A percentile compares a stretch with the other conserved stretches of the same genome.
Evolutionary conservation across 2,329 filamentous ascomycete genomes (phyloP).

Genomic region (Exophiala lecanii-corni): DNA sequence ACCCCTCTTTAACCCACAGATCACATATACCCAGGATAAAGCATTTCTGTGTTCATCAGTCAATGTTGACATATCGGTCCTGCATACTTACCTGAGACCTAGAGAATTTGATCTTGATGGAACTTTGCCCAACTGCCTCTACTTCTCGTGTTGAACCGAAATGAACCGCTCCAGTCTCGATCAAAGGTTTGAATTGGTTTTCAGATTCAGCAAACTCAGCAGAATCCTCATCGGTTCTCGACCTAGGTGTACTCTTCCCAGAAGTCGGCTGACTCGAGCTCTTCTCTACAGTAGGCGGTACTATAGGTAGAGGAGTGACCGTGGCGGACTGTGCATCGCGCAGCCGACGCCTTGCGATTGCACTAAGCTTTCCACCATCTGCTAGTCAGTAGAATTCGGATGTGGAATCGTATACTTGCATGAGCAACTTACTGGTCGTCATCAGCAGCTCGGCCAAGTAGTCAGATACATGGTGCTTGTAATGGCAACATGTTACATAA

Average conservation of each 20-base stretch:
- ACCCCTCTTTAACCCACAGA: slow-evolving; percentile 53
- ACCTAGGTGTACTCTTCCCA: not conserved
- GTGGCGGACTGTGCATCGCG: slow-evolving; percentile 11
- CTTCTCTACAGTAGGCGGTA: slow-evolving; percentile 1
- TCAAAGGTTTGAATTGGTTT: slow-evolving; percentile 22
- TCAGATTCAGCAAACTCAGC: not conserved
- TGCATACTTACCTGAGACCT: slow-evolving; percentile 17
- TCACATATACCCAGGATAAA: slow-evolving; percentile 51
- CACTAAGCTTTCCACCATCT: slow-evolving; percentile 20
- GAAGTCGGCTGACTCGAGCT: slow-evolving; percentile 1
- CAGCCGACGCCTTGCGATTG: slow-evolving; percentile 18
- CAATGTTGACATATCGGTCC: not conserved
- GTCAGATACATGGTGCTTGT: no score
- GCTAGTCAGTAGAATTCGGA: not conserved
- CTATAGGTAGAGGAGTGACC: slow-evolving; percentile 2
- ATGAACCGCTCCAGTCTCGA: slow-evolving; percentile 18
- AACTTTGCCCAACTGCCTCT: slow-evolving; percentile 13
- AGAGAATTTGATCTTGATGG: slow-evolving; percentile 22
- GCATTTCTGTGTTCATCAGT: slow-evolving; percentile 33
- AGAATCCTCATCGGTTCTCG: not conserved
- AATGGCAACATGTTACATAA: no score
- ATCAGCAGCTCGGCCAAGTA: no score
- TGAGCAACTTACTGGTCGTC: no score
- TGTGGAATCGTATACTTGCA: no score
- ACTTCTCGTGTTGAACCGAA: slow-evolving; percentile 21